Base-by-base conservation (phyloP, 495 filamentous ascomycete genomes). In the Xylaria grammica region DNA sequence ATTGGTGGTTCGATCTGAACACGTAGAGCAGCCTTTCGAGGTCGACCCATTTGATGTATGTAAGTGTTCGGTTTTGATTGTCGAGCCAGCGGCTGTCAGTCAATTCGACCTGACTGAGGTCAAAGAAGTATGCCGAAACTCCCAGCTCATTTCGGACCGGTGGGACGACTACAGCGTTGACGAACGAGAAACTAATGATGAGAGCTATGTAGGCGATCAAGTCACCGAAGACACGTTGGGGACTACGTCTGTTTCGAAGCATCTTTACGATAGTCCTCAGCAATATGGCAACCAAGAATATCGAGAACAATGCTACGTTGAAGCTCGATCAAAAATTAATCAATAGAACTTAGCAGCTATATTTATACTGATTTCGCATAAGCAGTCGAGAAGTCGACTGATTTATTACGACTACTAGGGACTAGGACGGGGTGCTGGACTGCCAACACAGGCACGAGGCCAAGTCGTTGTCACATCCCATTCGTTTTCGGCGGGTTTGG, bases 1-100 rank as follows among this genome's bases (percentile, higher is more conserved):
- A 54, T 15, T 66, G 59, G 60, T 79, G 76, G 63, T 70, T 79
- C 9, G 63, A 40, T 1, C 76, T 72, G 64, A 79, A 79, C 62
- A 71, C 69, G 61, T 79, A 79, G 34, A 79, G 74, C 8, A 79
- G 62, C 1, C 76, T 69, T 19, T 79, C 65, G 19, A 74, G 50
- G 55, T 76, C 71, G 52, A 79, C 62, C 50, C 38, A 73, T 45
- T 75, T 74, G 50, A 79, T 66, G 50, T 79, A 79, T 48, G 46
- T 67, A 40, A 75, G 29, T 19, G 76, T 75, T 38, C 76, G 74
- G 32, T 71, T 63, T 59, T 79, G 70, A 61, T 79, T 79, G 36
- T 72, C 73, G 24, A 49, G 63, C 68, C 70, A 77, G 15, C 75
- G 71, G 45, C 74, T 71, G 50, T 66, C 45, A 7, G 63, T 75